phyloP scores from a whole-genome alignment of 441 rosid genomes.

The Breynia disticha region DNA sequence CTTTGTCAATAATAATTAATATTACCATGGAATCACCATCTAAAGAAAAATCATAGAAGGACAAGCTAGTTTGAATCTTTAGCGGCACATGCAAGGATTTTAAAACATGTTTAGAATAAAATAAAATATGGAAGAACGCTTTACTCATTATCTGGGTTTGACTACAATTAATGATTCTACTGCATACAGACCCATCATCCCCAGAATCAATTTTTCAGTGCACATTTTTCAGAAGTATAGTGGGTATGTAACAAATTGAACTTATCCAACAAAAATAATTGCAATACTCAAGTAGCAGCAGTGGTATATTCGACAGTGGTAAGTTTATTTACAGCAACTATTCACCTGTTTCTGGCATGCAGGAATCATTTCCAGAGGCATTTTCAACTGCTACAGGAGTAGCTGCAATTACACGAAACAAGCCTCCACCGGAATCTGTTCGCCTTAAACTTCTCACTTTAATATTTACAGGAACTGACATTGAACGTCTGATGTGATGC shows the following conservation, averaged over 20 bases:
- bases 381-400: constrained; percentile 20
- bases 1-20: not conserved
- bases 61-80: not conserved
- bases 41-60: no score
- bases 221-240: no score
- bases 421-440: constrained; percentile 33
- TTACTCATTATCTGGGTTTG: no score
- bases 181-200: no score
- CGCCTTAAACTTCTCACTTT: constrained; percentile 31
- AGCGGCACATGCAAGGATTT: not conserved
- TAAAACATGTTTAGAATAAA: not conserved
- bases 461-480: constrained; percentile 42
- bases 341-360: constrained; percentile 21
- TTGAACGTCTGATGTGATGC: constrained; percentile 36
- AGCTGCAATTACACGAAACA: constrained; percentile 38
- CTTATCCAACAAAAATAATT: no score
- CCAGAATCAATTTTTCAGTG: no score
- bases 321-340: no score
- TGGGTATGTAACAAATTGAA: no score
- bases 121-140: not conserved
- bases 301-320: no score
- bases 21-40: not conserved
- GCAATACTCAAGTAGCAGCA: no score
- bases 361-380: constrained; percentile 16
- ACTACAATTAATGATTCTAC: no score